phyloP scores from a whole-genome alignment of 768 basidiomycete species.

The Hortiboletus campestris region DNA sequence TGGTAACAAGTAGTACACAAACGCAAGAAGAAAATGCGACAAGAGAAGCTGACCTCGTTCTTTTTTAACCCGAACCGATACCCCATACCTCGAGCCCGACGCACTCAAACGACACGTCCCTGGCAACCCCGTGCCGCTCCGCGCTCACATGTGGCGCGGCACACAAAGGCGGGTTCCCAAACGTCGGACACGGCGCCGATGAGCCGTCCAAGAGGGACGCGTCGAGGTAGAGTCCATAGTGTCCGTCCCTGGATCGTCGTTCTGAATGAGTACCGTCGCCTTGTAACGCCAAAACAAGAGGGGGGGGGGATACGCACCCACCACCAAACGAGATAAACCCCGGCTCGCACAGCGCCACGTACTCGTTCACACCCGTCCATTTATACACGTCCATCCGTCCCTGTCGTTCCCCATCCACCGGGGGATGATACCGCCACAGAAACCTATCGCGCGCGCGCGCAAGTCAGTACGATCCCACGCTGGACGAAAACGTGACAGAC shows the following conservation, averaged over 20 bases:
- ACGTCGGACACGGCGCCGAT: slow-evolving; percentile 81
- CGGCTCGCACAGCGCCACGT: slow-evolving; percentile 82
- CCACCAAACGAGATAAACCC: slow-evolving; percentile 87
- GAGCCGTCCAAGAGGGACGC: slow-evolving; percentile 79
- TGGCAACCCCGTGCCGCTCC: slow-evolving; percentile 22
- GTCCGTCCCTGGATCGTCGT: slow-evolving; percentile 58
- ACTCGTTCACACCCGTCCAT: slow-evolving; percentile 89
- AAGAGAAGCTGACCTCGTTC: neutral
- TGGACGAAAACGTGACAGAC: neutral
- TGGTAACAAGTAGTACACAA: too few relatives aligned
- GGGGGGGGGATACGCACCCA: slow-evolving; percentile 54
- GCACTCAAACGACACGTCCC: slow-evolving; percentile 77
- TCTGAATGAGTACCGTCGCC: neutral
- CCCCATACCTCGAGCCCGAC: slow-evolving; percentile 93
- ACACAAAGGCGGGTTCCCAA: slow-evolving; percentile 83
- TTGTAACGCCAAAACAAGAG: neutral
- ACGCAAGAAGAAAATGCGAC: too few relatives aligned
- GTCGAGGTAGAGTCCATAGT: slow-evolving; percentile 88
- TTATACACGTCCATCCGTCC: slow-evolving; percentile 59
- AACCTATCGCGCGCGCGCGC: slow-evolving; percentile 54
- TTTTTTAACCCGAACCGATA: slow-evolving; percentile 38
- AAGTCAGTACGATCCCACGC: neutral
- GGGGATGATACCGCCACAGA: slow-evolving; percentile 61
- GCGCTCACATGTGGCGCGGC: slow-evolving; percentile 19
- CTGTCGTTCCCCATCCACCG: slow-evolving; percentile 12